Evolutionary conservation across 768 basidiomycete genomes (phyloP).

Genomic region (Phanerochaete sordida): DNA sequence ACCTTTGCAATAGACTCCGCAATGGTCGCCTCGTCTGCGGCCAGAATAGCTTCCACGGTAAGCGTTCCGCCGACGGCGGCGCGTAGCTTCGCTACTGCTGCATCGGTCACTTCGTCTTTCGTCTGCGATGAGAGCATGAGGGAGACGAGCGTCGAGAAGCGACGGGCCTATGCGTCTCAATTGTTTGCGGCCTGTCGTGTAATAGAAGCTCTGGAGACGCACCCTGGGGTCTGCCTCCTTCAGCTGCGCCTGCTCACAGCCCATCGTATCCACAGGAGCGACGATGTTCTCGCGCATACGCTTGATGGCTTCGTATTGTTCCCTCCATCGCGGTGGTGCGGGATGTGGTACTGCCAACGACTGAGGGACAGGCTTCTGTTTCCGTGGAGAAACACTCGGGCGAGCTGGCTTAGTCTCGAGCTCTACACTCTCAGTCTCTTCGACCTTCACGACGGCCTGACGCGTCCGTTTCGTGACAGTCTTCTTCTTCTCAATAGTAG

Average conservation of each 20-base stretch:
- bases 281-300: constrained; percentile 67
- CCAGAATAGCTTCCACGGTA: constrained; percentile 64
- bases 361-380: constrained; percentile 53
- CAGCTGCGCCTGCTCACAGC: constrained; percentile 68
- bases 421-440: constrained; percentile 2
- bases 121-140: constrained; percentile 97
- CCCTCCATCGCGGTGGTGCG: constrained; percentile 61
- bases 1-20: constrained; percentile 81
- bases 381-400: constrained; percentile 38
- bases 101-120: constrained; percentile 84
- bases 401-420: neutral
- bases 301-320: constrained; percentile 69
- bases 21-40: constrained; percentile 59
- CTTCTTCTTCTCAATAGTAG: neutral
- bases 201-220: constrained; percentile 12
- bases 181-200: neutral
- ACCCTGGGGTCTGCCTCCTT: constrained; percentile 69
- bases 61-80: constrained; percentile 74
- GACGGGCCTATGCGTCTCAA: constrained; percentile 52
- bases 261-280: constrained; percentile 94
- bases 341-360: constrained; percentile 60
- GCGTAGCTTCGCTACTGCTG: constrained; percentile 74
- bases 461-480: neutral
- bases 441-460: constrained; percentile 1
- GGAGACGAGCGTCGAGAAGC: constrained; percentile 84